Conservation (phyloP, 2,329 filamentous ascomycete species). For the Fusarium mundagurra region DNA sequence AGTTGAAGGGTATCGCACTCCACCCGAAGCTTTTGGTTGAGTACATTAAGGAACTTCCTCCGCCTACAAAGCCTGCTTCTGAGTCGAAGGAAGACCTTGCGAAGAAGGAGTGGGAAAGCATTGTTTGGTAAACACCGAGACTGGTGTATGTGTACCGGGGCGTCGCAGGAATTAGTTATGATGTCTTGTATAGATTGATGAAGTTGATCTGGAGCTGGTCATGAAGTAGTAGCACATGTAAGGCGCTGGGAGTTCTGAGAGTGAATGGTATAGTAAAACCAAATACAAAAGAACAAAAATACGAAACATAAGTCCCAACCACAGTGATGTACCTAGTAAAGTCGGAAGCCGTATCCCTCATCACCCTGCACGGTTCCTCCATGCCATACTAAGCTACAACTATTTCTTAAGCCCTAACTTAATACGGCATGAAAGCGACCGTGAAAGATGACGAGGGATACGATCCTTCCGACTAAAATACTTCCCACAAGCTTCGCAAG, state of each 20-base stretch:
- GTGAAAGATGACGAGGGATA: constrained; percentile 11
- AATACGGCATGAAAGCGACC: constrained; percentile 12
- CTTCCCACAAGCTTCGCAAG: constrained; percentile 9
- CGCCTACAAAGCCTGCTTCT: background rate
- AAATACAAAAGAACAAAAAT: background rate
- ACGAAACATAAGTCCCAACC: background rate
- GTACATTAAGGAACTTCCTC: constrained; percentile 2
- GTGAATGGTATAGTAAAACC: background rate
- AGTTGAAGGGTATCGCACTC: constrained; percentile 2
- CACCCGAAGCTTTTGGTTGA: constrained; percentile 12
- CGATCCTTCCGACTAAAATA: constrained; percentile 10
- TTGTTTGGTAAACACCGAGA: background rate
- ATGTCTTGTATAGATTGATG: background rate
- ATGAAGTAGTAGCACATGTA: background rate
- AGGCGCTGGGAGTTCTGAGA: background rate
- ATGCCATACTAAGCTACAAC: background rate
- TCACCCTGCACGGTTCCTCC: background rate
- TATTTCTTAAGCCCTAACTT: constrained; percentile 10
- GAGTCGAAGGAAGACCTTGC: background rate
- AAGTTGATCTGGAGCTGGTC: background rate
- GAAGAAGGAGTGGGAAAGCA: background rate
- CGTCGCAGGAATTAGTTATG: no score
- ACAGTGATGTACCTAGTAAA: background rate
- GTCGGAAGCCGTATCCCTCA: background rate
- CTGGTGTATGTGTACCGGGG: no score